A percentile compares a stretch with the other conserved stretches of the same genome.
These are phyloP conservation scores for Trichoderma breve DNA, from an alignment of 2,329 filamentous ascomycete species.

Conservation along the genomic window DNA sequence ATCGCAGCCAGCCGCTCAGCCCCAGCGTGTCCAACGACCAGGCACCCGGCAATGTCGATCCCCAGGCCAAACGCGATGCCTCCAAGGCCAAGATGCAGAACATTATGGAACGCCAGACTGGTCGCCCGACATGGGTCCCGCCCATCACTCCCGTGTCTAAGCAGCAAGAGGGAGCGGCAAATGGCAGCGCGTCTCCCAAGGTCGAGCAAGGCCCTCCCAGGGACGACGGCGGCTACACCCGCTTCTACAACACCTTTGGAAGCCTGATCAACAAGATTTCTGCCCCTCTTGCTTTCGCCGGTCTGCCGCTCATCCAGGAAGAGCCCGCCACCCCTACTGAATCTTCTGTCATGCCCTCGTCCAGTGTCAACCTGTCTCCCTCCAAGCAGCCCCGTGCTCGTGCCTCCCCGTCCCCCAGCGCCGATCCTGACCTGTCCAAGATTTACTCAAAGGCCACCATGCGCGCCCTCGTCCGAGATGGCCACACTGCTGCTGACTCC, in stretches of 20 bases:
- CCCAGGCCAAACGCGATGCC: constrained; percentile 50
- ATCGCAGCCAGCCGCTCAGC: constrained; percentile 65
- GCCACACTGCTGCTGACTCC: constrained; percentile 64
- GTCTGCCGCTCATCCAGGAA: constrained; percentile 70
- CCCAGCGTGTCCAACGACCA: constrained; percentile 74
- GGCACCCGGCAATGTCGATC: constrained; percentile 66
- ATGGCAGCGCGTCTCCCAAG: constrained; percentile 27
- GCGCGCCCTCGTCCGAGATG: constrained; percentile 70
- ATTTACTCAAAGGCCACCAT: constrained; percentile 85
- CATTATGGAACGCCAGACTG: constrained; percentile 52
- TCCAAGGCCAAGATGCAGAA: constrained; percentile 54
- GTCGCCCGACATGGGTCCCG: constrained; percentile 54
- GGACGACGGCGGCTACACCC: constrained; percentile 76
- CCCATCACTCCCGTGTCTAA: constrained; percentile 34
- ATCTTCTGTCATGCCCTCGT: constrained; percentile 35
- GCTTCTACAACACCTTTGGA: constrained; percentile 91
- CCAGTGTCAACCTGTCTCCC: constrained; percentile 32
- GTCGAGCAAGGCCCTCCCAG: constrained; percentile 28
- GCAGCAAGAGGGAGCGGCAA: constrained; percentile 26
- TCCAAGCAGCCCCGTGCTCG: constrained; percentile 35
- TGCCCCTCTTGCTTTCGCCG: constrained; percentile 87
- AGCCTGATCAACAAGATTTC: constrained; percentile 85
- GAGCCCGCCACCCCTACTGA: constrained; percentile 38
- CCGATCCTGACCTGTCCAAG: constrained; percentile 73
- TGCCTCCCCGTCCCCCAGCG: constrained; percentile 24